A percentile compares a stretch with the other conserved stretches of the same genome.
phyloP scores from a whole-genome alignment of 164 flowering plant species.

The Chimonanthus salicifolius region DNA sequence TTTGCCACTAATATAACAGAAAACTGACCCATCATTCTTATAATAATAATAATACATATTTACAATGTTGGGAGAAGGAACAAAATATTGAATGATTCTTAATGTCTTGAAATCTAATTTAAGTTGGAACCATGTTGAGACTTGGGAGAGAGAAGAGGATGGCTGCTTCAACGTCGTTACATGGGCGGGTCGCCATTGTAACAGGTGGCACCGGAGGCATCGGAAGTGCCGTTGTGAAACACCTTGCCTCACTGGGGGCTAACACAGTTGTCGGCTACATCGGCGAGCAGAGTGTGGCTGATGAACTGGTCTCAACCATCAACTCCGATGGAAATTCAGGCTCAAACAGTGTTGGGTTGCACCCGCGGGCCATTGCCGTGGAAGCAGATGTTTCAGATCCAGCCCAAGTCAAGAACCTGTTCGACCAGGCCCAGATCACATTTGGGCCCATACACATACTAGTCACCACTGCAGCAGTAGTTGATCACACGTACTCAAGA shows the following conservation, averaged over 20 bases:
- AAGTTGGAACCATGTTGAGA: no score
- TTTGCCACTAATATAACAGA: no score
- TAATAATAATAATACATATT: no score
- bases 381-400: slow-evolving; percentile 51
- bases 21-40: no score
- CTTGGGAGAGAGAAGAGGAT: no score
- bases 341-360: no score
- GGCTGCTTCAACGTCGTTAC: no score
- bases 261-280: slow-evolving; percentile 36
- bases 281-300: slow-evolving; percentile 25
- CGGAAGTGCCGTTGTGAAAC: slow-evolving; percentile 38
- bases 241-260: slow-evolving; percentile 47
- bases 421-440: slow-evolving; percentile 40
- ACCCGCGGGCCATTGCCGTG: slow-evolving; percentile 37
- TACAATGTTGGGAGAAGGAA: no score
- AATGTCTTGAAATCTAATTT: no score
- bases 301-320: slow-evolving; percentile 20
- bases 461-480: slow-evolving; percentile 54
- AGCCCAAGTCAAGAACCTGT: slow-evolving; percentile 40
- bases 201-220: slow-evolving; percentile 58
- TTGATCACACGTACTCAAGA: slow-evolving; percentile 36
- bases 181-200: slow-evolving; percentile 41
- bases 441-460: slow-evolving; percentile 41
- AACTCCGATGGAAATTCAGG: slow-evolving; percentile 13
- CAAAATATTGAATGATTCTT: no score